Evolutionary conservation across 495 filamentous ascomycete genomes (phyloP).

Genomic region (Chlorociboria aeruginascens): DNA sequence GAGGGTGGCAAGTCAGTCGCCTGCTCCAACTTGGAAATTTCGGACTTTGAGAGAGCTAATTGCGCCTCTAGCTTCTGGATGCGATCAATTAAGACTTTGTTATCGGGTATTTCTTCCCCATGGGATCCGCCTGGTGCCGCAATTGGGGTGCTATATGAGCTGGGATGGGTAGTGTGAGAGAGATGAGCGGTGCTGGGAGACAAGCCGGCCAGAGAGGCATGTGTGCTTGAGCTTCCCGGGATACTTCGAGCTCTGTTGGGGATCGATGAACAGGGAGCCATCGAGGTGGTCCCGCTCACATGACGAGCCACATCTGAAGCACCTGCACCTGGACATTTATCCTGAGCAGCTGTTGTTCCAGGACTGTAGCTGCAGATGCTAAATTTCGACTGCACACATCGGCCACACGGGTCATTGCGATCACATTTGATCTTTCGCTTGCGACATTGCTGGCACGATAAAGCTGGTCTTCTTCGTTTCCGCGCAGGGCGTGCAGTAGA

Average conservation of each 20-base stretch:
- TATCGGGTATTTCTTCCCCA: too few relatives aligned
- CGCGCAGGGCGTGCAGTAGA: conserved; percentile 13
- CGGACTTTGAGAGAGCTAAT: not conserved
- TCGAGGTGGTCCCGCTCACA: not conserved
- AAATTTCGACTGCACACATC: conserved; percentile 18
- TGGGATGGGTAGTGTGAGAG: too few relatives aligned
- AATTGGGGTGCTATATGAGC: too few relatives aligned
- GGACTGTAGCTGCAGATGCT: conserved; percentile 2
- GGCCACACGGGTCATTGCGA: conserved; percentile 27
- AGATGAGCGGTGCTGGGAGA: too few relatives aligned
- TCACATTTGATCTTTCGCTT: conserved; percentile 35
- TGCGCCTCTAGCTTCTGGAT: too few relatives aligned
- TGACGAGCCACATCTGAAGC: not conserved
- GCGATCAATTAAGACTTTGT: too few relatives aligned
- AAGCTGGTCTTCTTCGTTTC: conserved; percentile 29
- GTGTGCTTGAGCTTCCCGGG: too few relatives aligned
- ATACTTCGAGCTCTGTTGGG: not conserved
- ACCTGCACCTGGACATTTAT: too few relatives aligned
- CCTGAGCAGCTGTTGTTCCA: not conserved
- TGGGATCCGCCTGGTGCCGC: too few relatives aligned
- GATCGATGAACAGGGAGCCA: not conserved
- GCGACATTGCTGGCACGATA: conserved; percentile 32
- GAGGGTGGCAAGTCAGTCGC: conserved; percentile 15
- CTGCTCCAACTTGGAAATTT: conserved; percentile 1
- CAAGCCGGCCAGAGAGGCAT: too few relatives aligned